These are phyloP conservation scores for Metschnikowia peoriensis DNA, from an alignment of 805 yeast species.

Conservation along the genomic window DNA sequence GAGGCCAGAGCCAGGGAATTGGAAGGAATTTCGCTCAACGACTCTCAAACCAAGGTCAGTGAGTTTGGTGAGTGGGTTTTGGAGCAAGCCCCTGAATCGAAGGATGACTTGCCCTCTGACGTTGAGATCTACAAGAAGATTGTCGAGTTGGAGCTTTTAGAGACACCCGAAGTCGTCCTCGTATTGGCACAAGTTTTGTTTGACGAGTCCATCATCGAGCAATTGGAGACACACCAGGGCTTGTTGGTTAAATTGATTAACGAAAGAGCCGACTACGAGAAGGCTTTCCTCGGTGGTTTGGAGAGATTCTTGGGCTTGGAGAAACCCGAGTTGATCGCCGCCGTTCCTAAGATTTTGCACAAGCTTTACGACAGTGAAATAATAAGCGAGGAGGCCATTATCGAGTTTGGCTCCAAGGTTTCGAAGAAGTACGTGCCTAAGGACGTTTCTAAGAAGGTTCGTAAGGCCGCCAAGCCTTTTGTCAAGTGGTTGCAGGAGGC, in stretches of 20 bases:
- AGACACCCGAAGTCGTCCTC: constrained; percentile 75
- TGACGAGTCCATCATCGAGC: constrained; percentile 68
- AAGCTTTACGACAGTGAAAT: constrained; percentile 81
- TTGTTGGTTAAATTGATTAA: constrained; percentile 75
- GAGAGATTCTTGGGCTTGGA: constrained; percentile 89
- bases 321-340: constrained; percentile 63
- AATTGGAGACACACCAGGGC: constrained; percentile 77
- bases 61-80: constrained; percentile 90
- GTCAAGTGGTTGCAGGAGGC: constrained; percentile 94
- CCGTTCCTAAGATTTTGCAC: constrained; percentile 79
- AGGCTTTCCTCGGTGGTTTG: constrained; percentile 90
- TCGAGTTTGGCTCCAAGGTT: constrained; percentile 85
- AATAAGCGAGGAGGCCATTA: constrained; percentile 75
- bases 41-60: constrained; percentile 53
- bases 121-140: constrained; percentile 92
- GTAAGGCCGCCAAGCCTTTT: constrained; percentile 95
- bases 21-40: constrained; percentile 58
- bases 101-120: constrained; percentile 69
- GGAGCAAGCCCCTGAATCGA: constrained; percentile 47
- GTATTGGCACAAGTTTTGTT: constrained; percentile 91
- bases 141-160: constrained; percentile 68
- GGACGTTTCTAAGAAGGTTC: constrained; percentile 87
- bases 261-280: constrained; percentile 64
- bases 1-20: constrained; percentile 86
- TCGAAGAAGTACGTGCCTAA: constrained; percentile 93